phyloP scores from a whole-genome alignment of 2,329 filamentous ascomycete genomes.

The Cadophora gregata region DNA sequence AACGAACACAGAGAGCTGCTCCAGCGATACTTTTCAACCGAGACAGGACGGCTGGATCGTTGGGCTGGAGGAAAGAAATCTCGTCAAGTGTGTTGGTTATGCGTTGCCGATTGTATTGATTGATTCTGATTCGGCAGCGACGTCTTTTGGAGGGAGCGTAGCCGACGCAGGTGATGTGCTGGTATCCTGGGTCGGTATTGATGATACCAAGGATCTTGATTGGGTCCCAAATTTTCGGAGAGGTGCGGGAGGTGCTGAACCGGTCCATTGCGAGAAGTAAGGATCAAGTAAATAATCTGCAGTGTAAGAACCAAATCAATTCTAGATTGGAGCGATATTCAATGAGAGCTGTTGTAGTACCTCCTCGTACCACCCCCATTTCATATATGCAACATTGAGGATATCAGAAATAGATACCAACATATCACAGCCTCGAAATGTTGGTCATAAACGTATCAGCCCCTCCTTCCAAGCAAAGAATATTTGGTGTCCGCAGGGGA shows the following conservation, averaged over 20 bases:
- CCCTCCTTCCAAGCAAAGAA: neutral
- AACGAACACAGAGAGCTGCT: constrained; percentile 28
- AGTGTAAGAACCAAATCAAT: too few relatives aligned
- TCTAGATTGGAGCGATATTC: too few relatives aligned
- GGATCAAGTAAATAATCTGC: too few relatives aligned
- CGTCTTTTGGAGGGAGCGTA: constrained; percentile 30
- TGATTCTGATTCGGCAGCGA: constrained; percentile 30
- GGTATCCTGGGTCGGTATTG: constrained; percentile 26
- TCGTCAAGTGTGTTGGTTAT: constrained; percentile 27
- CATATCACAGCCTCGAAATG: constrained; percentile 7
- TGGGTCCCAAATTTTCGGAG: constrained; percentile 31
- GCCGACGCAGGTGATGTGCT: constrained; percentile 29
- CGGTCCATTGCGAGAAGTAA: too few relatives aligned
- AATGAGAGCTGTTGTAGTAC: neutral
- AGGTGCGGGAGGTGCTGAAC: constrained; percentile 4
- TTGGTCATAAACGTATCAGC: neutral
- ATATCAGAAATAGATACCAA: neutral
- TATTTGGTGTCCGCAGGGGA: constrained; percentile 10
- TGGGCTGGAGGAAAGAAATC: constrained; percentile 29
- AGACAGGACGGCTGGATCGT: constrained; percentile 20
- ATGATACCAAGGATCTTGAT: constrained; percentile 27
- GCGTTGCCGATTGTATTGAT: constrained; percentile 19
- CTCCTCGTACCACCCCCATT: neutral
- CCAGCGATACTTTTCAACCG: constrained; percentile 24
- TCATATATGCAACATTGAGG: neutral